Evolutionary conservation across 108 stramenopile species (phyloP).

Genomic region (Parmales sp.): DNA sequence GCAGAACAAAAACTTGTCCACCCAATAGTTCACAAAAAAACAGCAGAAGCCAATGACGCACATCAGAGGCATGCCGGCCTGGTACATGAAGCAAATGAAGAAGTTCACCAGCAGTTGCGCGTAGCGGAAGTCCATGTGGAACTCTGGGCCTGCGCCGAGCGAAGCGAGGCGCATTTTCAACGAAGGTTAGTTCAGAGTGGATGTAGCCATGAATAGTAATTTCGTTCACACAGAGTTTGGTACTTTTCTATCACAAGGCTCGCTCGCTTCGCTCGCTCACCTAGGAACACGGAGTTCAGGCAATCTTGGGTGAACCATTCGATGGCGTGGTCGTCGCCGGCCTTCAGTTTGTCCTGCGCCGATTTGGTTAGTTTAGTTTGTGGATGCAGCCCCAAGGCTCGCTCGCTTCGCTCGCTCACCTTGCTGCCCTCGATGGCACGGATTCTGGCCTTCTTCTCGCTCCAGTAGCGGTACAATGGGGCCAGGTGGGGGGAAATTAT

Average conservation of each 20-base stretch:
- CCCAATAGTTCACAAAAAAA: constrained; percentile 55
- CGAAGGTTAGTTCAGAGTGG: too few species aligned
- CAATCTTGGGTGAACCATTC: constrained; percentile 47
- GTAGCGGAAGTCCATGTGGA: constrained; percentile 49
- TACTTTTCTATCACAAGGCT: too few species aligned
- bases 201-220: too few species aligned
- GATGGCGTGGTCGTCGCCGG: background rate
- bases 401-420: too few species aligned
- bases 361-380: too few species aligned
- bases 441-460: background rate
- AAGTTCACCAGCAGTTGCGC: constrained; percentile 56
- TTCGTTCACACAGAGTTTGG: too few species aligned
- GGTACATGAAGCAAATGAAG: constrained; percentile 62
- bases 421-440: background rate
- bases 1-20: constrained; percentile 68
- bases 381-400: too few species aligned
- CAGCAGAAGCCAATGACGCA: constrained; percentile 43
- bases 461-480: constrained; percentile 12
- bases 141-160: too few species aligned
- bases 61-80: constrained; percentile 59
- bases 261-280: too few species aligned
- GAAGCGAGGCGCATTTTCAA: too few species aligned
- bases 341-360: background rate
- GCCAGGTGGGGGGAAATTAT: constrained; percentile 35
- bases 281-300: constrained; percentile 47